phyloP scores from a whole-genome alignment of 2,329 filamentous ascomycete species.

The Dactylellina haptotyla region DNA sequence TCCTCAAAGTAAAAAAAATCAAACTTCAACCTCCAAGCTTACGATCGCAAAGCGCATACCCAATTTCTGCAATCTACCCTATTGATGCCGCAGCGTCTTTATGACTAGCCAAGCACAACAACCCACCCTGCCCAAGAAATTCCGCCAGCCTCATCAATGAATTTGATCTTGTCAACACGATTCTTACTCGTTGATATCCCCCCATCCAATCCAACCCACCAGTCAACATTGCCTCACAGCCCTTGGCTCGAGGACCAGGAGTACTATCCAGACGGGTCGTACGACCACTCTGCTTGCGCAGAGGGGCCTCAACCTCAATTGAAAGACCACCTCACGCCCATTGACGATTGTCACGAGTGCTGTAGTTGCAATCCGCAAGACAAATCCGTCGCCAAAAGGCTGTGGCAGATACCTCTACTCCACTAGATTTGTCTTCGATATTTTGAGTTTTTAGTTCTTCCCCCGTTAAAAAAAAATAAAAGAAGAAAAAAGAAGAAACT shows the following conservation, averaged over 20 bases:
- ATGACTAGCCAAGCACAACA: background rate
- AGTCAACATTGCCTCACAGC: background rate
- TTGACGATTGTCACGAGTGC: no score
- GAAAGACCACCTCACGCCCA: no score
- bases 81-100: background rate
- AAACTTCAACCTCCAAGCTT: no score
- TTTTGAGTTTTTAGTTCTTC: background rate
- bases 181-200: background rate
- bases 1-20: slow-evolving; percentile 22
- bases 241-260: background rate
- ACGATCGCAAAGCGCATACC: no score
- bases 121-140: background rate
- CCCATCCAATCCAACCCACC: background rate
- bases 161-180: background rate
- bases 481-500: background rate
- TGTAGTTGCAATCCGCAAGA: no score
- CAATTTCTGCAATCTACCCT: background rate
- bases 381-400: no score
- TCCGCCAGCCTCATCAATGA: slow-evolving; percentile 1
- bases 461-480: background rate
- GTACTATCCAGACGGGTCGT: background rate
- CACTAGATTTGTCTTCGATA: no score
- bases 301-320: background rate
- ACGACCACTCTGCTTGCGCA: background rate
- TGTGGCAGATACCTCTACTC: no score